Conservation (phyloP, 257 asterid genomes). For the Plantago ovata region DNA sequence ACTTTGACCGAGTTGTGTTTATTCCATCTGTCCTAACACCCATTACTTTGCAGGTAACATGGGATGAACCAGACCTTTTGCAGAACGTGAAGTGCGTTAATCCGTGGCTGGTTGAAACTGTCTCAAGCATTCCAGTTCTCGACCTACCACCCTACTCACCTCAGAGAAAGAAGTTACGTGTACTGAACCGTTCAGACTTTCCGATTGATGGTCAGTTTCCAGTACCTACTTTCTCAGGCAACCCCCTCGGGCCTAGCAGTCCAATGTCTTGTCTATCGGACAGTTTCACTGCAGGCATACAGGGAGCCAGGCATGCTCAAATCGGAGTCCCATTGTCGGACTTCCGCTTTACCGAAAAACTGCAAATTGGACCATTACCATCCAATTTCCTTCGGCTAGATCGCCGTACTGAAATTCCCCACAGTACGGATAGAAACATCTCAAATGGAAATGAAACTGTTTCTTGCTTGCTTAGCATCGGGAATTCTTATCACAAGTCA, state of each 20-base stretch:
- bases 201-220: constrained; percentile 62
- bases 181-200: constrained; percentile 56
- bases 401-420: constrained; percentile 40
- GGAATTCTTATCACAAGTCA: constrained; percentile 40
- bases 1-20: background rate
- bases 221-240: constrained; percentile 77
- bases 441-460: constrained; percentile 42
- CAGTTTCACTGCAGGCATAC: constrained; percentile 91
- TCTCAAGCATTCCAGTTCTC: constrained; percentile 65
- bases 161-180: constrained; percentile 61
- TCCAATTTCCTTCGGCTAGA: constrained; percentile 48
- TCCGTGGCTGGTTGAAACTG: constrained; percentile 94
- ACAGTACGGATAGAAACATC: constrained; percentile 27
- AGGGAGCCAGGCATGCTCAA: constrained; percentile 99
- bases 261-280: constrained; percentile 58
- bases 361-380: constrained; percentile 60
- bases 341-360: constrained; percentile 74
- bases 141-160: constrained; percentile 76
- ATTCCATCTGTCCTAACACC: background rate
- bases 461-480: constrained; percentile 78
- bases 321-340: constrained; percentile 71
- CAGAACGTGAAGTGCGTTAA: constrained; percentile 85
- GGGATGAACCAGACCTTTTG: constrained; percentile 92
- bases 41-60: constrained; percentile 55
- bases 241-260: constrained; percentile 69